Evolutionary conservation across 345 rosid genomes (phyloP).

Genomic region (Psidium guajava): DNA sequence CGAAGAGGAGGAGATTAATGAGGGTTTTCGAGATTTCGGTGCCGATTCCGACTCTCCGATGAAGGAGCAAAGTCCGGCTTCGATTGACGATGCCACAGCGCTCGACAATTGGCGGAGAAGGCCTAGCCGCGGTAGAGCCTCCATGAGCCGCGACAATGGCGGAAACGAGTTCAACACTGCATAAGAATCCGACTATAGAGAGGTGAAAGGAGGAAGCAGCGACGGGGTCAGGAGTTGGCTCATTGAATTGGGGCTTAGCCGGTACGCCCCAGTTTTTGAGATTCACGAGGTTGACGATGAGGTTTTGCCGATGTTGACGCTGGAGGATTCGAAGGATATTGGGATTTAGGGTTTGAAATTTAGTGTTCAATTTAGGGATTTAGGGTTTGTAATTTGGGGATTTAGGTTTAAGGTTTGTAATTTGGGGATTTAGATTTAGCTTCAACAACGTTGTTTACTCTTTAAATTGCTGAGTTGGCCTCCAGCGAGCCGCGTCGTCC

Average conservation of each 20-base stretch:
- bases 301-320: constrained; percentile 58
- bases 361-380: no score
- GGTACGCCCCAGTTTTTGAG: constrained; percentile 66
- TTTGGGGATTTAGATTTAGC: no score
- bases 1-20: constrained; percentile 22
- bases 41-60: constrained; percentile 35
- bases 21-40: constrained; percentile 30
- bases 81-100: constrained; percentile 23
- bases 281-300: constrained; percentile 71
- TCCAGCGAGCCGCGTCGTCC: no score
- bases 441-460: no score
- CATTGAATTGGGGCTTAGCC: constrained; percentile 47
- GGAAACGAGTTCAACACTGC: not conserved
- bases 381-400: no score
- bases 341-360: no score
- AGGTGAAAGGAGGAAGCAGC: constrained; percentile 11
- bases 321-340: constrained; percentile 78
- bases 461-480: no score
- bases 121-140: not conserved
- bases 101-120: constrained; percentile 27
- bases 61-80: constrained; percentile 35
- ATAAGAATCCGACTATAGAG: constrained; percentile 9
- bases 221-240: constrained; percentile 58
- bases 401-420: no score
- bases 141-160: constrained; percentile 26